Evolutionary conservation across 495 filamentous ascomycete genomes (phyloP).

Genomic region (Podospora anserina): DNA sequence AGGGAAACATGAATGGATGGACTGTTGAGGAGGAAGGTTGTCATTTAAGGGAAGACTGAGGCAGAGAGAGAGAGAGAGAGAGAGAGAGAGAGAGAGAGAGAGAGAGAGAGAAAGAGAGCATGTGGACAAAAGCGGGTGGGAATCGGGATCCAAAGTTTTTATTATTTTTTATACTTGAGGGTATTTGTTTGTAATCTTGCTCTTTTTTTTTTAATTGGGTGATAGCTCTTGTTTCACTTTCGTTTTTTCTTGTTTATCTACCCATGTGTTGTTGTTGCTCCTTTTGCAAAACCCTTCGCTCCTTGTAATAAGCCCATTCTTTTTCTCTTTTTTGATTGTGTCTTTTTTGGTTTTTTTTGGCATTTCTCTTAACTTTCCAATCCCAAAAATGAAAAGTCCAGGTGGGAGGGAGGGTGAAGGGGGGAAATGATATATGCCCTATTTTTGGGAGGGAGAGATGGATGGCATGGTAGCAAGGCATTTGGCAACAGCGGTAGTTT

Average conservation of each 20-base stretch:
- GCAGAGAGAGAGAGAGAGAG: background rate
- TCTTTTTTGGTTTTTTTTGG: conserved; percentile 22
- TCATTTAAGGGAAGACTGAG: conserved; percentile 33
- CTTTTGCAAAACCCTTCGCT: conserved; percentile 14
- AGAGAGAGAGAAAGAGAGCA: conserved; percentile 1
- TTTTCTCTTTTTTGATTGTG: conserved; percentile 21
- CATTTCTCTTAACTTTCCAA: conserved; percentile 6
- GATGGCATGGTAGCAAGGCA: background rate
- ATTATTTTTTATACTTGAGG: background rate
- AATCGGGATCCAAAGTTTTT: background rate
- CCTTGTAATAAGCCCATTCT: conserved; percentile 27
- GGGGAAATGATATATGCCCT: background rate
- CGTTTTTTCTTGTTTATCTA: conserved; percentile 10
- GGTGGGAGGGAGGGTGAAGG: background rate
- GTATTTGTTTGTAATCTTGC: conserved; percentile 15
- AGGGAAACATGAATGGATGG: conserved; percentile 53
- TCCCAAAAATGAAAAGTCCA: background rate
- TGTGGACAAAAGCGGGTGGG: conserved; percentile 9
- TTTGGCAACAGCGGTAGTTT: background rate
- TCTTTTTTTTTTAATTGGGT: conserved; percentile 15
- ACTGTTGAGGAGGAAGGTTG: conserved; percentile 55
- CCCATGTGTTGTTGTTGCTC: conserved; percentile 8
- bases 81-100: background rate
- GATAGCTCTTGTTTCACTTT: conserved; percentile 7
- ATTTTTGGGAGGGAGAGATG: background rate